Percentiles rank a stretch among this genome's conserved stretches.
These are phyloP conservation scores for Wickerhamomyces kurtzmanii DNA, from an alignment of 805 yeast species.

Conservation along the genomic window DNA sequence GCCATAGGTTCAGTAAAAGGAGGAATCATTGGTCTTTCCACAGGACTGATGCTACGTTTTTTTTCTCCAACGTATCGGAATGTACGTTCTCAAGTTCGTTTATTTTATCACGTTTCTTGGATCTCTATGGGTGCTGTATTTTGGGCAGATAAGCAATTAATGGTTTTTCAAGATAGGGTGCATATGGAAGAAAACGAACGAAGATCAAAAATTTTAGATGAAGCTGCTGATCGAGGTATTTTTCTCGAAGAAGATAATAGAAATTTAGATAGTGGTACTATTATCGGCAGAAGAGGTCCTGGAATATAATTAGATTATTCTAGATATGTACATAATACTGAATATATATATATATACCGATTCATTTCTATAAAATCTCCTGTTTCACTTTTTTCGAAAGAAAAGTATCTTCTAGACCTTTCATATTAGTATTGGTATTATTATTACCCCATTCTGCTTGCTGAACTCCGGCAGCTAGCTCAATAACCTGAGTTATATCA, in stretches of 20 bases:
- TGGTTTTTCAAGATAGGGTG: constrained; percentile 23
- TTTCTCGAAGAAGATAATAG: constrained; percentile 25
- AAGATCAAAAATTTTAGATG: constrained; percentile 25
- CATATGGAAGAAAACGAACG: constrained; percentile 23
- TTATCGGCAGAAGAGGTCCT: neutral
- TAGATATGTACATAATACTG: too few species aligned
- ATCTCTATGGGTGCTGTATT: constrained; percentile 29
- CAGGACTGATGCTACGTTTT: constrained; percentile 22
- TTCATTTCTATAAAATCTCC: too few species aligned
- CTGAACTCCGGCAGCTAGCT: constrained; percentile 12
- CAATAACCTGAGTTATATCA: constrained; percentile 9
- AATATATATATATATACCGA: too few species aligned
- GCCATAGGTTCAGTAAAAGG: constrained; percentile 33
- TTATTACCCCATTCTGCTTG: constrained; percentile 14
- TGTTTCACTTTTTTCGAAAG: constrained; percentile 3
- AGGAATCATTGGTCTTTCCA: constrained; percentile 23
- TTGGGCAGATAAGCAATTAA: constrained; percentile 29
- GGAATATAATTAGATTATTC: too few species aligned
- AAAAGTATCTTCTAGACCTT: constrained; percentile 15
- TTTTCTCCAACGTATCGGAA: constrained; percentile 24
- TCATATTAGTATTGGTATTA: constrained; percentile 4
- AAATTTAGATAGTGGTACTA: constrained; percentile 5
- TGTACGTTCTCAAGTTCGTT: constrained; percentile 29
- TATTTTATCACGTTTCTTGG: constrained; percentile 31
- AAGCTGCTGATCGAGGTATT: constrained; percentile 35